phyloP scores from a whole-genome alignment of 106 monocot genomes.

The Narthecium ossifragum region DNA sequence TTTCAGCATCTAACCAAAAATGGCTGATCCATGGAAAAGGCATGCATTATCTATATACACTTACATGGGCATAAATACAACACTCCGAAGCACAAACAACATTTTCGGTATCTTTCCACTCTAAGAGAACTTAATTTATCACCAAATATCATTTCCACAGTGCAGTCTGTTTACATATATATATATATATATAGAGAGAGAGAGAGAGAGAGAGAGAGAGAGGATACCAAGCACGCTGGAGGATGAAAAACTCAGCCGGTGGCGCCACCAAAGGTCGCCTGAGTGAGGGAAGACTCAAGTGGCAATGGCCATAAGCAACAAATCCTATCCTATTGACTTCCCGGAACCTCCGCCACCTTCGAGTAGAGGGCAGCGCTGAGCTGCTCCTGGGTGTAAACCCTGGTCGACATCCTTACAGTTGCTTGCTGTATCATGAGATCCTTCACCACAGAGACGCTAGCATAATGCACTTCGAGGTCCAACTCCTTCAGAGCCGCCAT shows the following conservation, averaged over 20 bases:
- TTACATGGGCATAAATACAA: not conserved
- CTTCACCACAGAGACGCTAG: constrained; percentile 57
- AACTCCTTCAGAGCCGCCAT: constrained; percentile 50
- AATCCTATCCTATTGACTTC: not conserved
- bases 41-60: not conserved
- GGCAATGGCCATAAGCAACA: no score
- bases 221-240: not conserved
- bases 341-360: constrained; percentile 16
- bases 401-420: constrained; percentile 44
- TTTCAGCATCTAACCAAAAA: no score
- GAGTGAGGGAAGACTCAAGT: not conserved
- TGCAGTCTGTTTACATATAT: no score
- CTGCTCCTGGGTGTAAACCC: constrained; percentile 45
- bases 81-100: not conserved
- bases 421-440: constrained; percentile 81
- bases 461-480: constrained; percentile 56
- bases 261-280: not conserved
- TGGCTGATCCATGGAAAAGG: no score
- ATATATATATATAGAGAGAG: no score
- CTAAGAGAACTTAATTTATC: no score
- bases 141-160: not conserved
- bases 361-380: constrained; percentile 38
- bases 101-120: no score
- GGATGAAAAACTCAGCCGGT: not conserved
- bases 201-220: no score